Percentiles rank a stretch among this genome's conserved stretches.
phyloP scores from a whole-genome alignment of 108 stramenopile species.

The Cyclotella baltica region DNA sequence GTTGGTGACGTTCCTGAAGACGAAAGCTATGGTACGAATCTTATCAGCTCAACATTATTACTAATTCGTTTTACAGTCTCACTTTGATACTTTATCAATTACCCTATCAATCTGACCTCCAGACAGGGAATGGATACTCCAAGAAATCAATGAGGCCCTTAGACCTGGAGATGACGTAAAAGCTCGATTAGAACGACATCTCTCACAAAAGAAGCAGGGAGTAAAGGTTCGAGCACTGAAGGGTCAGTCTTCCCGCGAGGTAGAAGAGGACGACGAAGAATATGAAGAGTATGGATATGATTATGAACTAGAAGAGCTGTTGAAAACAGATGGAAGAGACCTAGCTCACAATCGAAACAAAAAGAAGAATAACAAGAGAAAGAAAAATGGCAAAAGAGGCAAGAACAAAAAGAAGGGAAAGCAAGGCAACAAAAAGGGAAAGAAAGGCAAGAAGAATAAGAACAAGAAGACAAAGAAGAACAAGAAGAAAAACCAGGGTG shows the following conservation, averaged over 20 bases:
- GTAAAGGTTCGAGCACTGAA: not conserved
- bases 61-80: not conserved
- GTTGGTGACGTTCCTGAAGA: not conserved
- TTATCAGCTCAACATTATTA: too few species aligned
- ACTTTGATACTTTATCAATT: not conserved
- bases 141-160: not conserved
- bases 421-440: not conserved
- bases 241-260: not conserved
- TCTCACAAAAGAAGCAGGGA: not conserved
- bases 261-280: slow-evolving; percentile 1
- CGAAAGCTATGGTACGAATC: not conserved
- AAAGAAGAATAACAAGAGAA: not conserved
- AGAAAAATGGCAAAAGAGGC: not conserved
- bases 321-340: not conserved
- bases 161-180: not conserved
- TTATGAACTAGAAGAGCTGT: not conserved
- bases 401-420: not conserved
- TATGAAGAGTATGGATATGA: slow-evolving; percentile 1
- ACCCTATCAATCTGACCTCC: not conserved
- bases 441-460: not conserved
- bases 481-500: not conserved
- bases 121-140: not conserved
- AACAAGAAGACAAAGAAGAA: not conserved
- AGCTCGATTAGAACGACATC: not conserved
- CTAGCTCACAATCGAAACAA: not conserved